These are phyloP conservation scores for Fusarium sp. DNA, from an alignment of 2,329 filamentous ascomycete genomes.

Conservation along the genomic window DNA sequence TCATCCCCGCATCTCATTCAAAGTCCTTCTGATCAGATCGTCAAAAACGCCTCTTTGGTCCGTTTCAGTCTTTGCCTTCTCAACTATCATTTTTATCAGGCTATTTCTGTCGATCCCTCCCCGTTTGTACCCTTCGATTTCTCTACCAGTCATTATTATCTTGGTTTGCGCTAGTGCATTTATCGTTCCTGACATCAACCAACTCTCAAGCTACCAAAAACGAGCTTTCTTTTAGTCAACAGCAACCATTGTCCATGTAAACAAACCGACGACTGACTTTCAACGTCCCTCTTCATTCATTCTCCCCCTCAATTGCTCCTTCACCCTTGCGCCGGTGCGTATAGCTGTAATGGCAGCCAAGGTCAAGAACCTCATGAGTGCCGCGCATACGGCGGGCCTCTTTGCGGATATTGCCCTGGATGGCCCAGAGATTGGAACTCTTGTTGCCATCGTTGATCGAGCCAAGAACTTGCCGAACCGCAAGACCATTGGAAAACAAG, in stretches of 20 bases:
- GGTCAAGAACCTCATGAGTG: slow-evolving; percentile 66
- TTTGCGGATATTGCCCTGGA: slow-evolving; percentile 94
- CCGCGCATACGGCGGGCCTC: slow-evolving; percentile 87
- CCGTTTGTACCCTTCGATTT: slow-evolving; percentile 17
- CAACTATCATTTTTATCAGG: slow-evolving; percentile 26
- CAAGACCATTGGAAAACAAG: slow-evolving; percentile 98
- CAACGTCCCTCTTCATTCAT: slow-evolving; percentile 5
- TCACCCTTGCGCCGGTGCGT: slow-evolving; percentile 13
- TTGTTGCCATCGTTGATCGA: slow-evolving; percentile 90
- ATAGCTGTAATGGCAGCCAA: slow-evolving; percentile 59
- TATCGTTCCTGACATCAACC: slow-evolving; percentile 28
- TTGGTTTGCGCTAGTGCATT: slow-evolving; percentile 19
- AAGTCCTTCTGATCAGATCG: slow-evolving; percentile 9
- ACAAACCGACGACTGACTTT: slow-evolving; percentile 31
- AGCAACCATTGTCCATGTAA: slow-evolving; percentile 40
- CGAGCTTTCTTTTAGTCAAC: slow-evolving; percentile 28
- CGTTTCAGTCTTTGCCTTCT: slow-evolving; percentile 22
- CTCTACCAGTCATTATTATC: slow-evolving; percentile 13
- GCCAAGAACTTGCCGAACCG: slow-evolving; percentile 97
- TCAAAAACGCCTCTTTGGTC: slow-evolving; percentile 21
- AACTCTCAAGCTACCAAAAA: slow-evolving; percentile 26
- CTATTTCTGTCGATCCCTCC: slow-evolving; percentile 7
- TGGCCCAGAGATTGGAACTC: slow-evolving; percentile 90
- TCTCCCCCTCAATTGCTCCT: neutral
- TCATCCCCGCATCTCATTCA: slow-evolving; percentile 20